phyloP scores from a whole-genome alignment of 306 rosid genomes.

The Astragalus membranaceus region DNA sequence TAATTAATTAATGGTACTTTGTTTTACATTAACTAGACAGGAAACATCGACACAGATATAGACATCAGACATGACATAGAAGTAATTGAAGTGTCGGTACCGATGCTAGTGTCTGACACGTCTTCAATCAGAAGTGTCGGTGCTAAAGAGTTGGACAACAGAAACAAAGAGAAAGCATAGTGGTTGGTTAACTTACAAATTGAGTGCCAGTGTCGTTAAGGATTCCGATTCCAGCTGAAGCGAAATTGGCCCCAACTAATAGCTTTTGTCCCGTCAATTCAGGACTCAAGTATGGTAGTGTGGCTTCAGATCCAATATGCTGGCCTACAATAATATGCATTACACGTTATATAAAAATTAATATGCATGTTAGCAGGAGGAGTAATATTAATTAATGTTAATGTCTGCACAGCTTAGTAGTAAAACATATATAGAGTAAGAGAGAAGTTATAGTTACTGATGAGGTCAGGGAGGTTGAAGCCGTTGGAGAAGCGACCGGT shows the following conservation, averaged over 20 bases:
- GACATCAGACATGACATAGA: too few relatives aligned
- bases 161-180: too few relatives aligned
- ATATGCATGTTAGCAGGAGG: background rate
- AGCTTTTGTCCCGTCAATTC: conserved; percentile 36
- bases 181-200: conserved; percentile 29
- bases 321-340: conserved; percentile 23
- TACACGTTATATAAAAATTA: background rate
- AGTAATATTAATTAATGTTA: too few relatives aligned
- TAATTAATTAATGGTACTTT: too few relatives aligned
- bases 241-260: conserved; percentile 63
- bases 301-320: conserved; percentile 38
- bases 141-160: too few relatives aligned
- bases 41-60: too few relatives aligned
- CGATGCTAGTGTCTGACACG: too few relatives aligned
- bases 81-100: too few relatives aligned
- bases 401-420: too few relatives aligned
- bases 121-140: too few relatives aligned
- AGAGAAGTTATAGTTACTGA: conserved; percentile 10
- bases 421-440: too few relatives aligned
- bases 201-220: conserved; percentile 65
- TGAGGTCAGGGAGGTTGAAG: conserved; percentile 53
- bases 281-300: conserved; percentile 54
- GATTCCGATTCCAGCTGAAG: conserved; percentile 63
- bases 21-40: too few relatives aligned
- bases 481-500: conserved; percentile 71